Conservation (phyloP, 768 basidiomycete species). For the Suillus luteus region DNA sequence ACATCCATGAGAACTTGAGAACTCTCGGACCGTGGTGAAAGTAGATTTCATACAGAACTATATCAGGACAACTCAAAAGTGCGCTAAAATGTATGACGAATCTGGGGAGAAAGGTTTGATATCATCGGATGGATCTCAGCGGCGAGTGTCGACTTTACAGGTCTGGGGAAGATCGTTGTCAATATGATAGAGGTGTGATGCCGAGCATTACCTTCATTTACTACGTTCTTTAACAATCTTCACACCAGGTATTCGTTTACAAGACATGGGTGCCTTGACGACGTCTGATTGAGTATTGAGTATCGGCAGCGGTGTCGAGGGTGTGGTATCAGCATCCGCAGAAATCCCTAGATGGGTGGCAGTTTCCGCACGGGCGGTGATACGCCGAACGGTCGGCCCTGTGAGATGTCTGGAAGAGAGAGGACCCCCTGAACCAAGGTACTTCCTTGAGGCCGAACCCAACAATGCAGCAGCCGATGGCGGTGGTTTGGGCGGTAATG, state of each 20-base stretch:
- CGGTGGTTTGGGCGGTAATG: slow-evolving; percentile 25
- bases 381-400: not conserved
- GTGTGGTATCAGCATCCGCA: not conserved
- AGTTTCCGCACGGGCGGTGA: not conserved
- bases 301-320: not conserved
- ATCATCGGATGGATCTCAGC: no score
- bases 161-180: slow-evolving; percentile 4
- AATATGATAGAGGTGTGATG: slow-evolving; percentile 1
- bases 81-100: slow-evolving; percentile 1
- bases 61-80: not conserved
- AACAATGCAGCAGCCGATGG: slow-evolving; percentile 1
- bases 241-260: slow-evolving; percentile 32
- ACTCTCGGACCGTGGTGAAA: slow-evolving; percentile 1
- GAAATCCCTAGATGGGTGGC: not conserved
- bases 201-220: slow-evolving; percentile 18
- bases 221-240: slow-evolving; percentile 31
- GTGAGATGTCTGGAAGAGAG: not conserved
- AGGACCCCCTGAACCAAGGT: not conserved
- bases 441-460: not conserved
- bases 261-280: not conserved
- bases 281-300: not conserved
- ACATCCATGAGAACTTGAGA: not conserved
- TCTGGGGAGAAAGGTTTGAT: not conserved
- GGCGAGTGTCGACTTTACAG: not conserved
- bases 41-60: not conserved